Evolutionary conservation across 2,329 filamentous ascomycete species (phyloP).

Genomic region (Botrytis squamosa): DNA sequence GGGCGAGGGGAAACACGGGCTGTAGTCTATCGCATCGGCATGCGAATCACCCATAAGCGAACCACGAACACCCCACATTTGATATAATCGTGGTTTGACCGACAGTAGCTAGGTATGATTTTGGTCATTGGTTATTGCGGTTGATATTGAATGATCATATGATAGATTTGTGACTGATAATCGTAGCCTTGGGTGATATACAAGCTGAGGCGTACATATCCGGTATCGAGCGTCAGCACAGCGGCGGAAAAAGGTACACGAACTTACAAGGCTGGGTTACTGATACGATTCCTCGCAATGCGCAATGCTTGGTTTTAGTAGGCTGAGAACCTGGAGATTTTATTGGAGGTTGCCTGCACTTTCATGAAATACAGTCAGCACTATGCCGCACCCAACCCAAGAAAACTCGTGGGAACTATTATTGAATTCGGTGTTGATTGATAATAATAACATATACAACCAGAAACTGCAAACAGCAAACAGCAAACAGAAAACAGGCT

Average conservation of each 20-base stretch:
- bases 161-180: background rate
- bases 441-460: background rate
- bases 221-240: background rate
- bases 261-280: slow-evolving; percentile 13
- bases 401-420: slow-evolving; percentile 8
- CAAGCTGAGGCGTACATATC: background rate
- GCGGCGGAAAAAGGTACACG: slow-evolving; percentile 3
- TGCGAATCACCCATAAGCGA: background rate
- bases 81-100: slow-evolving; percentile 17
- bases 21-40: background rate
- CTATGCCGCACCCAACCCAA: slow-evolving; percentile 2
- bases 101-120: background rate
- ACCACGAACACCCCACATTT: slow-evolving; percentile 18
- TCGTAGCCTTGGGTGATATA: slow-evolving; percentile 16
- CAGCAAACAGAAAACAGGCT: background rate
- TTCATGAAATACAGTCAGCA: slow-evolving; percentile 19
- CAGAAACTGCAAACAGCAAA: background rate
- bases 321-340: slow-evolving; percentile 7
- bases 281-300: background rate
- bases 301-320: slow-evolving; percentile 6
- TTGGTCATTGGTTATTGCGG: slow-evolving; percentile 12
- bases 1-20: slow-evolving; percentile 4
- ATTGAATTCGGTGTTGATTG: slow-evolving; percentile 8
- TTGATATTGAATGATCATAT: slow-evolving; percentile 18
- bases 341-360: background rate